A percentile compares a stretch with the other conserved stretches of the same genome.
Evolutionary conservation across 805 yeast species (phyloP).

Genomic region (Metschnikowia amazonensis): DNA sequence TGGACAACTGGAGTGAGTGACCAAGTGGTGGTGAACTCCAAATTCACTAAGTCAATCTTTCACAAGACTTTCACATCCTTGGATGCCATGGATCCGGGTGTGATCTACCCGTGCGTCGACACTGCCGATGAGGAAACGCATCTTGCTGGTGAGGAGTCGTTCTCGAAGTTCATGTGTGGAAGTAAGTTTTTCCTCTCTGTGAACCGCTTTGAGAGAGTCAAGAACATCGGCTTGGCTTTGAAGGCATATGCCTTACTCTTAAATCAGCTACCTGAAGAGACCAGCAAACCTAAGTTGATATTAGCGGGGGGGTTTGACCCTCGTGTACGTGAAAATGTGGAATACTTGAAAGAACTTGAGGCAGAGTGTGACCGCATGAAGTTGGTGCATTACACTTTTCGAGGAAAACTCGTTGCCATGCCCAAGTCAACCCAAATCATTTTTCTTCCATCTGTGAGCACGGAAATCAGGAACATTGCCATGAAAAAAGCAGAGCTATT

Average conservation of each 20-base stretch:
- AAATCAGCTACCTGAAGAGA: constrained; percentile 25
- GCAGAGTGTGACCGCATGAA: constrained; percentile 42
- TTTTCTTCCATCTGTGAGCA: constrained; percentile 78
- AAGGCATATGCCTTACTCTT: constrained; percentile 53
- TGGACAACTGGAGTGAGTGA: constrained; percentile 76
- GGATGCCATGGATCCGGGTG: constrained; percentile 43
- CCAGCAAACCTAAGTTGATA: constrained; percentile 46
- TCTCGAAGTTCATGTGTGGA: constrained; percentile 32
- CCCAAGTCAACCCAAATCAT: constrained; percentile 47
- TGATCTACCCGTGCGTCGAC: constrained; percentile 79
- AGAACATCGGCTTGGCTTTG: constrained; percentile 76
- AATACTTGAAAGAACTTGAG: constrained; percentile 61
- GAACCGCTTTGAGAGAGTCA: constrained; percentile 86
- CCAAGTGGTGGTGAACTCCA: constrained; percentile 79
- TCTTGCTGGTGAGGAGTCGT: constrained; percentile 27
- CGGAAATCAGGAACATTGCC: constrained; percentile 59
- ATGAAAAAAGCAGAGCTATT: constrained; percentile 56
- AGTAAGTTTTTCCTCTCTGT: constrained; percentile 60
- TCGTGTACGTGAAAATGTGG: constrained; percentile 70
- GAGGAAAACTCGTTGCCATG: constrained; percentile 36
- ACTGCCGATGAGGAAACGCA: constrained; percentile 20
- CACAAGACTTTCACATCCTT: constrained; percentile 53
- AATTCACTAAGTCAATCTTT: constrained; percentile 73
- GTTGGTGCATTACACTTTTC: constrained; percentile 44
- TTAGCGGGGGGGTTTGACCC: constrained; percentile 91